Conservation (phyloP, 176 grass and related monocot genomes). For the Tillandsia fasciculata region DNA sequence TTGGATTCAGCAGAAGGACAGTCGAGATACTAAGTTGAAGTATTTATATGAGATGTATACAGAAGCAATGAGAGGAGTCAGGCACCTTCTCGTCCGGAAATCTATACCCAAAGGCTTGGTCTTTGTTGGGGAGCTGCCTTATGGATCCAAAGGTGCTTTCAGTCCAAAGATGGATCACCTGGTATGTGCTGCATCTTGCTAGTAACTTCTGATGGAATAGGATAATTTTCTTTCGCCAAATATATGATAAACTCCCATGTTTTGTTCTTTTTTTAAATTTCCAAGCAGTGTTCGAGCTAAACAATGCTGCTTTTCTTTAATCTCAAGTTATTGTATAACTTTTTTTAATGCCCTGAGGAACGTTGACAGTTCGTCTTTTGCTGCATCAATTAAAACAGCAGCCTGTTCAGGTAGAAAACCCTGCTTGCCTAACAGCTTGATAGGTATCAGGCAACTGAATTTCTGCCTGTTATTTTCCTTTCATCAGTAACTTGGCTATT, state of each 20-base stretch:
- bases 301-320: too few species aligned
- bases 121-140: conserved; percentile 92
- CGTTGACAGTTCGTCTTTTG: too few species aligned
- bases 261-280: background rate
- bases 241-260: background rate
- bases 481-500: too few species aligned
- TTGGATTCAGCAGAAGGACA: conserved; percentile 77
- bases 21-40: conserved; percentile 47
- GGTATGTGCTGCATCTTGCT: conserved; percentile 33
- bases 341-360: too few species aligned
- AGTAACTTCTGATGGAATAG: background rate
- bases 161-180: conserved; percentile 99
- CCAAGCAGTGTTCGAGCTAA: too few species aligned
- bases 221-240: background rate
- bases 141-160: conserved; percentile 57
- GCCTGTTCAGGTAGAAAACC: too few species aligned
- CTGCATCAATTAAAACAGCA: too few species aligned
- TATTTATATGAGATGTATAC: conserved; percentile 90
- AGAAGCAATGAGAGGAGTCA: conserved; percentile 91
- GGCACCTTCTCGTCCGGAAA: conserved; percentile 82
- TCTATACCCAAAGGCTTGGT: conserved; percentile 78
- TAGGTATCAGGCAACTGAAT: too few species aligned
- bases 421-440: too few species aligned
- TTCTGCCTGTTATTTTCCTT: too few species aligned
- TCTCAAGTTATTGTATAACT: too few species aligned